Percentiles rank a stretch among this genome's conserved stretches.
These are phyloP conservation scores for Diospyros kaki DNA, from an alignment of 148 eudicot species.

Conservation along the genomic window DNA sequence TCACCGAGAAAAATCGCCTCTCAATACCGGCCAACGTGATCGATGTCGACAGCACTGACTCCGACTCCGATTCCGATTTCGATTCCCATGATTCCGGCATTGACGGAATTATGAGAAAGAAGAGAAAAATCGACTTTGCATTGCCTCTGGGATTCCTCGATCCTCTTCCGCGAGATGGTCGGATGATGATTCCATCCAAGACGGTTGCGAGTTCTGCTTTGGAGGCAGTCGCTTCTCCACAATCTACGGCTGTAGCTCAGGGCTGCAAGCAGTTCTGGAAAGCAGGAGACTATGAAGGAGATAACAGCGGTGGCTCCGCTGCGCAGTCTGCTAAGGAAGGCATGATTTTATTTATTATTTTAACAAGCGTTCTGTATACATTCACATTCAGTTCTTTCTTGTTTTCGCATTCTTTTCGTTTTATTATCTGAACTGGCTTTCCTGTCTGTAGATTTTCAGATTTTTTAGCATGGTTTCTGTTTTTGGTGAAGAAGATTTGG, in stretches of 20 bases:
- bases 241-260: not conserved
- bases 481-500: not conserved
- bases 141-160: slow-evolving; percentile 23
- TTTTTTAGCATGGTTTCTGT: not conserved
- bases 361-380: not conserved
- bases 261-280: slow-evolving; percentile 48
- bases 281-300: slow-evolving; percentile 39
- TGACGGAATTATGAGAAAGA: slow-evolving; percentile 6
- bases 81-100: slow-evolving; percentile 4
- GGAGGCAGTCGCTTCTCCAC: not conserved
- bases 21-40: not conserved
- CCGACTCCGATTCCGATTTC: not conserved
- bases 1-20: not conserved
- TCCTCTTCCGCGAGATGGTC: slow-evolving; percentile 8
- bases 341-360: not conserved
- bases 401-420: not conserved
- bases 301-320: not conserved
- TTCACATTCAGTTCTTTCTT: not conserved
- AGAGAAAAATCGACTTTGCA: not conserved
- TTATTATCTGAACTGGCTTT: not conserved
- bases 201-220: not conserved
- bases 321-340: slow-evolving; percentile 19
- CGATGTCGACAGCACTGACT: slow-evolving; percentile 7
- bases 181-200: not conserved
- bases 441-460: not conserved